Percentiles rank a stretch among this genome's conserved stretches.
These are phyloP conservation scores for Phytophthora tubulina DNA, from an alignment of 352 stramenopile genomes.

Conservation along the genomic window DNA sequence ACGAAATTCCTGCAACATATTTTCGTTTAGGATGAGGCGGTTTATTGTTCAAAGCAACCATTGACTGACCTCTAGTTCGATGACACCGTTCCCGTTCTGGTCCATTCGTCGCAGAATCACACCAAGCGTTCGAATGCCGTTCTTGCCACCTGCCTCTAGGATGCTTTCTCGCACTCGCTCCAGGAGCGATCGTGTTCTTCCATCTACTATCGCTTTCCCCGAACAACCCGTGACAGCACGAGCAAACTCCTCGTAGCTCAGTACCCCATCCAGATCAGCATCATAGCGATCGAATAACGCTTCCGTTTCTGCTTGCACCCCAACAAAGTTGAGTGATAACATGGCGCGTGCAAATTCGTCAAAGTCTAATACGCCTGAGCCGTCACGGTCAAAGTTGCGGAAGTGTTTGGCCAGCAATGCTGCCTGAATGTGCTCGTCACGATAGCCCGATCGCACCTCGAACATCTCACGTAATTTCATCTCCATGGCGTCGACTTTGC, in stretches of 20 bases:
- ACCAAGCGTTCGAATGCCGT: conserved; percentile 74
- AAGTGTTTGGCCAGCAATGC: conserved; percentile 78
- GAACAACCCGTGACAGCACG: conserved; percentile 53
- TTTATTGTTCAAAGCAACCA: neutral
- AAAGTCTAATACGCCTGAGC: conserved; percentile 81
- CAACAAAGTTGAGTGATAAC: conserved; percentile 90
- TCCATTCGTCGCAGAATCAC: conserved; percentile 84
- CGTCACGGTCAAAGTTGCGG: conserved; percentile 77
- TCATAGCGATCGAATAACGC: conserved; percentile 92
- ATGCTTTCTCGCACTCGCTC: conserved; percentile 61
- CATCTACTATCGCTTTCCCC: conserved; percentile 15
- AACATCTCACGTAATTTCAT: conserved; percentile 67
- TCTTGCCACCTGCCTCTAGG: conserved; percentile 70
- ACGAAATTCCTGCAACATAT: conserved; percentile 57
- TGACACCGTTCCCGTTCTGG: conserved; percentile 76
- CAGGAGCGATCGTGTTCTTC: conserved; percentile 46
- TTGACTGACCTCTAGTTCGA: conserved; percentile 65
- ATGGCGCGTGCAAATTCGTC: conserved; percentile 91
- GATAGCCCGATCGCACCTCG: conserved; percentile 81
- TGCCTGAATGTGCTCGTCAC: conserved; percentile 58
- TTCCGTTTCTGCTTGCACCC: conserved; percentile 86
- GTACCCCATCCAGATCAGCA: conserved; percentile 75
- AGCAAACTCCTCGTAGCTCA: conserved; percentile 85
- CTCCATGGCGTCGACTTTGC: conserved; percentile 62
- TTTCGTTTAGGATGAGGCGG: neutral